A percentile compares a stretch with the other conserved stretches of the same genome.
These are phyloP conservation scores for Trichoderma koningiopsis DNA, from an alignment of 2,329 filamentous ascomycete species.

Conservation along the genomic window DNA sequence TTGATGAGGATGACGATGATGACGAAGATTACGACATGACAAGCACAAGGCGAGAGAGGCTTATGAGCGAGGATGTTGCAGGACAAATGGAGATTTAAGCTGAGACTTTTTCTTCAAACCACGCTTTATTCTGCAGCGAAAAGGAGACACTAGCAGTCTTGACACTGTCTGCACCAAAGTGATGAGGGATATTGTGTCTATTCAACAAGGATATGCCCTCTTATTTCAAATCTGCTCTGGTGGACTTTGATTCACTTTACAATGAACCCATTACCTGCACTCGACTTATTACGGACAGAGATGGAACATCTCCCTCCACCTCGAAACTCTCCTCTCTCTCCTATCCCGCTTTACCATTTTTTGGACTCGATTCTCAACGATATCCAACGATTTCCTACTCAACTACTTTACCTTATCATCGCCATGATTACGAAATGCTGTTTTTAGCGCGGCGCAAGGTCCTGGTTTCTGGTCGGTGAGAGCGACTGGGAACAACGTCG, in stretches of 20 bases:
- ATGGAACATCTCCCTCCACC: not conserved
- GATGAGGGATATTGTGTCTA: not conserved
- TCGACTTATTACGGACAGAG: not conserved
- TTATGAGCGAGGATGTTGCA: slow-evolving; percentile 65
- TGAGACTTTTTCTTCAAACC: not conserved
- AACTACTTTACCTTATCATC: not conserved
- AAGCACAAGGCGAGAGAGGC: slow-evolving; percentile 47
- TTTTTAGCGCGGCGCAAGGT: slow-evolving; percentile 35
- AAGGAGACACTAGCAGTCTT: not conserved
- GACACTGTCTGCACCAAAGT: not conserved
- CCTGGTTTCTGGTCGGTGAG: slow-evolving; percentile 43
- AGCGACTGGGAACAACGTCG: slow-evolving; percentile 39
- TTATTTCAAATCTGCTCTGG: not conserved
- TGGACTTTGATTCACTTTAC: not conserved
- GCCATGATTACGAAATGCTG: slow-evolving; percentile 17
- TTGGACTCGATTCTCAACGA: not conserved
- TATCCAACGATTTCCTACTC: not conserved
- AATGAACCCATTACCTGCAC: not conserved
- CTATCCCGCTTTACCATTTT: slow-evolving; percentile 6
- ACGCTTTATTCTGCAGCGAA: not conserved
- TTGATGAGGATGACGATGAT: slow-evolving; percentile 49
- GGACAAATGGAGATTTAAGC: slow-evolving; percentile 63
- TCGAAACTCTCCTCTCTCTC: not conserved
- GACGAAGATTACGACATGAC: slow-evolving; percentile 38
- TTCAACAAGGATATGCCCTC: slow-evolving; percentile 20